Base-by-base conservation (phyloP, 208 protist species). In the Leishmania aethiopica region DNA sequence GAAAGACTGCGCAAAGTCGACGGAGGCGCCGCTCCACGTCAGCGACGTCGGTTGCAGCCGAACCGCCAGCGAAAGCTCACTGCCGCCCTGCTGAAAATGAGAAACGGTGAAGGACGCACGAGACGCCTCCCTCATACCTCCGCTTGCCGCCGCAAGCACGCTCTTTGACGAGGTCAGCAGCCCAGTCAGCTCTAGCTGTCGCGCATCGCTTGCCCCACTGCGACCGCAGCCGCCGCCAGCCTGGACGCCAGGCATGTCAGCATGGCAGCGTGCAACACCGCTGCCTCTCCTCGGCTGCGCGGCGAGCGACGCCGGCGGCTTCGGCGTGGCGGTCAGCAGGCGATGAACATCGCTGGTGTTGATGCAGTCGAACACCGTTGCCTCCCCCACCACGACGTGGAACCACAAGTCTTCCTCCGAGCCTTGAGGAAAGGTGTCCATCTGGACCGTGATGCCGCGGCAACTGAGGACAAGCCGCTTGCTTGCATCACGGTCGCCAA, bases 341-440 rank as follows among this genome's bases (percentile, higher is more conserved):
- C 86, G 88, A 60, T 84, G 83, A 35, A 94, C 88, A 45, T 86
- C 80, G 66, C 90, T 94, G 74, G 77, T 83, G 77, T 87, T 84
- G 74, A 94, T 91, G 85, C 90, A 91, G 79, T 94, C 90, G 59
- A 91, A 84, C 1, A 94, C 84, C 15, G 89, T 89, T 4, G 76
- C 83, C 81, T 92, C 88, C 37, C 84, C 82, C 11, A 92, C 83
- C 40, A 88, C 79, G 7, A 91, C 59, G 62, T 88, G 84, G 22
- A 92, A 73, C 87, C 90, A 89, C 79, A 86, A 67, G 59, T 90
- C 86, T 45, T 92, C 80, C 77, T 86, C 81, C 28, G 81, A 73
- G 49, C 77, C 88, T n/a, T 86, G 85, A 8, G 82, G 53, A 78
- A 91, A 92, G 0, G 87, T 71, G 85, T 94, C 85, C 45, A 89